Evolutionary conservation across 1,284 basidiomycete genomes (phyloP).

Genomic region (Sporisorium exsertum): DNA sequence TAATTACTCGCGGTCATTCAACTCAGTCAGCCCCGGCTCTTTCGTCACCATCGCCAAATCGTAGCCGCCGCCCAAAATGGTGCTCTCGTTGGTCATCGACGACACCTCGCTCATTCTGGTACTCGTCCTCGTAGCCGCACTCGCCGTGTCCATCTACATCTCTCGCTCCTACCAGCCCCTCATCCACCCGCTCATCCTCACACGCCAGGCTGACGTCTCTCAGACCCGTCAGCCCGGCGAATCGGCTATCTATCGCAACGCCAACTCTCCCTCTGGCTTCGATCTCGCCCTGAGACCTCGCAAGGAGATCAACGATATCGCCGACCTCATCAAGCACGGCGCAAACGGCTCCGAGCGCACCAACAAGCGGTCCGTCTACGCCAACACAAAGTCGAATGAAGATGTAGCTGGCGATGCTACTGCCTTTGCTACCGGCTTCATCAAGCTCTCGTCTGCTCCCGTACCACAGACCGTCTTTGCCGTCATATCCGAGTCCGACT

Average conservation of each 20-base stretch:
- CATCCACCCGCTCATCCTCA: slow-evolving; percentile 67
- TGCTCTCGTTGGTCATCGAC: slow-evolving; percentile 59
- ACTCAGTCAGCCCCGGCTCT: not conserved
- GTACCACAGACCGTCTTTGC: slow-evolving; percentile 38
- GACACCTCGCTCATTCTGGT: slow-evolving; percentile 60
- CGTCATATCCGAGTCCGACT: slow-evolving; percentile 38
- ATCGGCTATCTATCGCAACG: slow-evolving; percentile 66
- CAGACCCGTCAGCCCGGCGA: slow-evolving; percentile 54
- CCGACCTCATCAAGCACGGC: slow-evolving; percentile 49
- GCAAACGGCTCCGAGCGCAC: slow-evolving; percentile 33
- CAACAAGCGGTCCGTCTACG: slow-evolving; percentile 42
- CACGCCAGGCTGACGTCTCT: slow-evolving; percentile 64
- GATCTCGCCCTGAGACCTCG: slow-evolving; percentile 61
- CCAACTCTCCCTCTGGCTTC: slow-evolving; percentile 66
- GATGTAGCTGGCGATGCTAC: slow-evolving; percentile 50
- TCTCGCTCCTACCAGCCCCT: slow-evolving; percentile 58
- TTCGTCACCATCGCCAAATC: slow-evolving; percentile 1
- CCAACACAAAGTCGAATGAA: slow-evolving; percentile 31
- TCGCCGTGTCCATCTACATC: slow-evolving; percentile 51
- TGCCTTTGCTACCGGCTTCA: slow-evolving; percentile 52
- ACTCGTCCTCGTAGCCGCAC: slow-evolving; percentile 47
- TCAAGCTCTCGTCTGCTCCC: slow-evolving; percentile 43
- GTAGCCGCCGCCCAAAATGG: slow-evolving; percentile 34
- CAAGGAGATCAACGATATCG: slow-evolving; percentile 49
- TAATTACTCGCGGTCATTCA: not conserved